These are phyloP conservation scores for Lycium barbarum DNA, from an alignment of 257 asterid species.

Conservation along the genomic window DNA sequence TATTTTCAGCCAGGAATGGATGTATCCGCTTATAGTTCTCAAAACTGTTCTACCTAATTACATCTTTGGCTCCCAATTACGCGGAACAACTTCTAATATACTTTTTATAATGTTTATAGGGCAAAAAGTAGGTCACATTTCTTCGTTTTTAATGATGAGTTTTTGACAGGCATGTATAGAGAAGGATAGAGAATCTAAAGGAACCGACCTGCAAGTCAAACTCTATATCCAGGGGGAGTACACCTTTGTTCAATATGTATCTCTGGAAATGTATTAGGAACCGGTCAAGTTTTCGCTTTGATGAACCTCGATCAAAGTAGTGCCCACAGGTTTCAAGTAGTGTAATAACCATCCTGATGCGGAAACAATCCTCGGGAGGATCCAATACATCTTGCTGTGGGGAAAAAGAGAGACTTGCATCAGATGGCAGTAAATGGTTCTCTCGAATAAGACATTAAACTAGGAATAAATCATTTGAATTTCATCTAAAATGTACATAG, in stretches of 20 bases:
- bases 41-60: slow-evolving; percentile 6
- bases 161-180: slow-evolving; percentile 27
- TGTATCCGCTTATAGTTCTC: slow-evolving; percentile 19
- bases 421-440: slow-evolving; percentile 45
- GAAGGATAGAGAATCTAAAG: not conserved
- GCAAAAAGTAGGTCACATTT: not conserved
- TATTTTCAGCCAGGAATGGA: slow-evolving; percentile 23
- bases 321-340: slow-evolving; percentile 99
- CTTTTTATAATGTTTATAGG: not conserved
- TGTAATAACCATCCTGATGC: slow-evolving; percentile 87
- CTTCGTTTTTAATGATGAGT: slow-evolving; percentile 12
- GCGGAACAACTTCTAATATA: slow-evolving; percentile 16
- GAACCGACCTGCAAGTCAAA: slow-evolving; percentile 95
- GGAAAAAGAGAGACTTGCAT: slow-evolving; percentile 54
- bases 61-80: not conserved
- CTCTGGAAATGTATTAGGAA: slow-evolving; percentile 95
- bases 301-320: slow-evolving; percentile 96
- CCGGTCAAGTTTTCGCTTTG: slow-evolving; percentile 96
- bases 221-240: slow-evolving; percentile 91
- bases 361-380: slow-evolving; percentile 97
- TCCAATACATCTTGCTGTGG: slow-evolving; percentile 86
- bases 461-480: not conserved
- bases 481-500: not conserved
- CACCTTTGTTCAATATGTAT: slow-evolving; percentile 81
- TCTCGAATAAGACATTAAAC: slow-evolving; percentile 2